These are phyloP conservation scores for Lupinus albus DNA, from an alignment of 306 rosid species.

Conservation along the genomic window DNA sequence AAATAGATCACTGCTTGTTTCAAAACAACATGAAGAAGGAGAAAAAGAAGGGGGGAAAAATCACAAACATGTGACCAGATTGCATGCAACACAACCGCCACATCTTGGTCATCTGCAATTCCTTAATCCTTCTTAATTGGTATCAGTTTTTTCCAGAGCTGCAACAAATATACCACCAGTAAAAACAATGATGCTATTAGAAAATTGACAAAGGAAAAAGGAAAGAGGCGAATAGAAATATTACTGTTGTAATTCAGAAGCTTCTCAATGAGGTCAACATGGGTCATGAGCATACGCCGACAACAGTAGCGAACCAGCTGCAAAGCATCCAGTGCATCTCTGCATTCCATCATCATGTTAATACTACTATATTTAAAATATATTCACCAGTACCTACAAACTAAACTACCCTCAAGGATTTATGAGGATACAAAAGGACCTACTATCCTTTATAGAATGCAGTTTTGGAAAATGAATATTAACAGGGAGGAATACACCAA, in stretches of 20 bases:
- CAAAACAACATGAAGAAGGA: constrained; percentile 26
- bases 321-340: constrained; percentile 93
- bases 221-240: constrained; percentile 22
- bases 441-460: neutral
- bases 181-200: constrained; percentile 9
- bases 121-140: constrained; percentile 46
- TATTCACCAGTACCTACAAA: neutral
- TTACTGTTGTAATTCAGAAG: constrained; percentile 91
- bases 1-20: constrained; percentile 3
- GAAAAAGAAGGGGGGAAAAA: neutral
- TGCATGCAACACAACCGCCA: constrained; percentile 21
- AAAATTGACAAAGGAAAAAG: neutral
- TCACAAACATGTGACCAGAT: neutral
- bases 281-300: constrained; percentile 97
- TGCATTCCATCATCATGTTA: constrained; percentile 47
- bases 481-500: neutral
- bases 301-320: constrained; percentile 92
- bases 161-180: constrained; percentile 37
- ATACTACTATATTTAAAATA: constrained; percentile 2
- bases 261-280: constrained; percentile 96
- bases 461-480: neutral
- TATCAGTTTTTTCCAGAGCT: constrained; percentile 74
- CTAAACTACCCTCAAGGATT: neutral
- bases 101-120: constrained; percentile 21
- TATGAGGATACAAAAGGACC: neutral